phyloP scores from a whole-genome alignment of 2,329 filamentous ascomycete species.

The Cordyceps javanica region DNA sequence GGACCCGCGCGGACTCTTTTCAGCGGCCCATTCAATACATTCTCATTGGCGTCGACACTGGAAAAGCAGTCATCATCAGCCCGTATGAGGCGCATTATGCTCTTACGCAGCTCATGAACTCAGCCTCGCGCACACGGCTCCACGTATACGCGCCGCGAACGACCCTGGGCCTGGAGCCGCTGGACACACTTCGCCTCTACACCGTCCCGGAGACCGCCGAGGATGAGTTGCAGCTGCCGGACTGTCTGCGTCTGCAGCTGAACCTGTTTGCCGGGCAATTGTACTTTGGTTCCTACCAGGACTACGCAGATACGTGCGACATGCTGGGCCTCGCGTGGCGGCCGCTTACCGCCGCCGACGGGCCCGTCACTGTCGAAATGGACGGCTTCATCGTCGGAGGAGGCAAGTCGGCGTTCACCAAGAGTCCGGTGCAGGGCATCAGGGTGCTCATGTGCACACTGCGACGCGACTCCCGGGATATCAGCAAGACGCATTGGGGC shows the following conservation, averaged over 20 bases:
- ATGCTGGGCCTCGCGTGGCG: constrained; percentile 43
- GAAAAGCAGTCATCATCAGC: constrained; percentile 49
- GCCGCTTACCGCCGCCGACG: constrained; percentile 19
- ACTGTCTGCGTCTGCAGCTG: constrained; percentile 26
- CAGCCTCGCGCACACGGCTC: constrained; percentile 29
- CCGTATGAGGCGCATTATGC: constrained; percentile 54
- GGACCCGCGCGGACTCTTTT: neutral
- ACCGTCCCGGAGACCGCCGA: neutral
- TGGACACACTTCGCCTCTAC: neutral
- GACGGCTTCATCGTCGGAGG: constrained; percentile 28
- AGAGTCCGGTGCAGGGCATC: constrained; percentile 33
- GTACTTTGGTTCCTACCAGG: constrained; percentile 47
- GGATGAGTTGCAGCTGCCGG: neutral
- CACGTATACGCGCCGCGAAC: constrained; percentile 37
- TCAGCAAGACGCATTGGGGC: constrained; percentile 38
- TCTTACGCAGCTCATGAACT: constrained; percentile 26
- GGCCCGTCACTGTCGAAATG: constrained; percentile 1
- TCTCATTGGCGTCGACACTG: neutral
- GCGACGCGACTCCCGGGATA: constrained; percentile 29
- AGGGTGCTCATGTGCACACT: constrained; percentile 30
- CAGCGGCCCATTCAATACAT: constrained; percentile 6
- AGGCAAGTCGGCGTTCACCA: constrained; percentile 15
- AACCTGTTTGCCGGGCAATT: constrained; percentile 65
- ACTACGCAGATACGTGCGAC: constrained; percentile 49
- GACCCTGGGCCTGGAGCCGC: neutral